Base-by-base conservation (phyloP, 768 basidiomycete species). In the Hydnomerulius pinastri region DNA sequence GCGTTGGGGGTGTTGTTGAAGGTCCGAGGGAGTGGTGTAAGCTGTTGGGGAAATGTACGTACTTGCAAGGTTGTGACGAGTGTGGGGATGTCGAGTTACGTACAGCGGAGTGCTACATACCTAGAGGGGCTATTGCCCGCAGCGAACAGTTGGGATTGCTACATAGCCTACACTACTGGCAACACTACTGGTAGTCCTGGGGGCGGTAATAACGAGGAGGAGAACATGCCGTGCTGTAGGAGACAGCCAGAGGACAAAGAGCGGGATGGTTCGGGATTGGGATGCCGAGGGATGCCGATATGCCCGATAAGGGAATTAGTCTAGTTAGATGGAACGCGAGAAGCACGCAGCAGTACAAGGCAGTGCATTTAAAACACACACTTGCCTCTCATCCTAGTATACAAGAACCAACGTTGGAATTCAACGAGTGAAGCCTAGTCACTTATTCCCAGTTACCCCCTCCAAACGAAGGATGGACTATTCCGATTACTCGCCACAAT, bases 401-500 rank as follows among this genome's bases (percentile, higher is more conserved):
- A 64, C 61, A 55, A 53, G 38, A n/a, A n/a, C n/a, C n/a, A n/a
- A n/a, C n/a, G n/a, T n/a, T n/a, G n/a, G n/a, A n/a, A n/a, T n/a
- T n/a, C n/a, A n/a, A n/a, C n/a, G n/a, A n/a, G n/a, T n/a, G n/a
- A n/a, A n/a, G n/a, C n/a, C n/a, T n/a, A n/a, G n/a, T n/a, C n/a
- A n/a, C n/a, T n/a, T n/a, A n/a, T n/a, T n/a, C n/a, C n/a, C n/a
- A n/a, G n/a, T n/a, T n/a, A n/a, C n/a, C n/a, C n/a, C n/a, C 25
- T 43, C 28, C 4, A 29, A 6, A n/a, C 8, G 12, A 4, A 27
- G 30, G 41, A 67, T 67, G 65, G 65, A 67, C 51, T 66, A 50
- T 25, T 3, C 49, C 0, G 61, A 60, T 27, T 57, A 49, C 24
- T 74, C 62, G 50, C 81, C 44, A 4, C 76, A n/a, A 61, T 71